Evolutionary conservation across 192 early-diverging fungal genomes (phyloP).

Genomic region (Coemansia sp.): DNA sequence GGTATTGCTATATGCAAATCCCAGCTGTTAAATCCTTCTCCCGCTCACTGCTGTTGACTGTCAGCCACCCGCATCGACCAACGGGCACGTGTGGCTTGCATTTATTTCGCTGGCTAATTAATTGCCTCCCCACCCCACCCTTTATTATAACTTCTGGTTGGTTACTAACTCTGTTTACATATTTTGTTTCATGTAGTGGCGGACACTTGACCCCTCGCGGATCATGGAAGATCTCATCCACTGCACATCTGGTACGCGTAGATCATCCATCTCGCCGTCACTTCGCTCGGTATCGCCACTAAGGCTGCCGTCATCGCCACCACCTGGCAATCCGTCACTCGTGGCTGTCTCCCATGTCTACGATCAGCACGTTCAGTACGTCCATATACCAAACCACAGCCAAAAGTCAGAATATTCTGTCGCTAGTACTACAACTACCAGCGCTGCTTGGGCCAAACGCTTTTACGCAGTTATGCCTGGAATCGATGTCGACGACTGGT

Average conservation of each 20-base stretch:
- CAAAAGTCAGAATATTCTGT: constrained; percentile 15
- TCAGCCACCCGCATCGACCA: constrained; percentile 11
- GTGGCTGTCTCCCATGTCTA: constrained; percentile 37
- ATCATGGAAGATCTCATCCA: constrained; percentile 56
- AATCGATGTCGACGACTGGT: constrained; percentile 49
- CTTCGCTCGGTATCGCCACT: constrained; percentile 26
- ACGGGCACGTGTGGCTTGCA: constrained; percentile 8
- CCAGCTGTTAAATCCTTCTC: neutral
- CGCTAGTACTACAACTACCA: neutral
- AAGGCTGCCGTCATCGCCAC: neutral
- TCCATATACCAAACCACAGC: constrained; percentile 1
- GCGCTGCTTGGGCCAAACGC: constrained; percentile 26
- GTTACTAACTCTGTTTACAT: constrained; percentile 13
- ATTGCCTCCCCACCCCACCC: neutral
- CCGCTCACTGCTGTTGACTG: neutral
- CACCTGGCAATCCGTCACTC: constrained; percentile 25
- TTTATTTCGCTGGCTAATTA: neutral
- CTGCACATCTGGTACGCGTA: constrained; percentile 38
- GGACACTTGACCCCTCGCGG: constrained; percentile 49
- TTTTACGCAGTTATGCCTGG: constrained; percentile 43
- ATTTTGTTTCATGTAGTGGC: constrained; percentile 33
- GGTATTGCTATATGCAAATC: neutral
- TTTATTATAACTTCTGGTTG: neutral
- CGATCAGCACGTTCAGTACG: constrained; percentile 4
- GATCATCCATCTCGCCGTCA: constrained; percentile 39